These are phyloP conservation scores for Ormosia emarginata DNA, from an alignment of 306 rosid species.

Conservation along the genomic window DNA sequence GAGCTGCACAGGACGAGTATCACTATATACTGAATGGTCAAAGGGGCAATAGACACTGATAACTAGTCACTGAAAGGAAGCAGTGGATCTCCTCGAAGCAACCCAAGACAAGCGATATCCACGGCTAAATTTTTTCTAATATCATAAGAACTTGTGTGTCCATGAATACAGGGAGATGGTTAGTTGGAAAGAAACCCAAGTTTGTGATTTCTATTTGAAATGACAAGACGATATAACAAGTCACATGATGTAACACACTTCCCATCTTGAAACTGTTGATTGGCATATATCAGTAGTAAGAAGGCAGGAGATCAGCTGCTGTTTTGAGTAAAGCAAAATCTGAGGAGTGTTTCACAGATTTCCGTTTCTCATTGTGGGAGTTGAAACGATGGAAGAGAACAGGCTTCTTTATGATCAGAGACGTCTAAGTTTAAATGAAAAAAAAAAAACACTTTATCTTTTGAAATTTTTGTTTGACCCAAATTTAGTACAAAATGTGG, in stretches of 20 bases:
- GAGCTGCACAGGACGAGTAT: neutral
- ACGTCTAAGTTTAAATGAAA: neutral
- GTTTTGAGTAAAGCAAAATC: slow-evolving; percentile 25
- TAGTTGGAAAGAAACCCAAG: slow-evolving; percentile 16
- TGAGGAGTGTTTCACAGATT: neutral
- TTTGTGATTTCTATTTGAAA: slow-evolving; percentile 16
- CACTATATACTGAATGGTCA: neutral
- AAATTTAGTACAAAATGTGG: neutral
- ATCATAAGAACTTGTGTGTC: slow-evolving; percentile 6
- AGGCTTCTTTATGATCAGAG: neutral
- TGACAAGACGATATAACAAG: slow-evolving; percentile 29
- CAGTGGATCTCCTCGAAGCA: neutral
- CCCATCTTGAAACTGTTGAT: slow-evolving; percentile 15
- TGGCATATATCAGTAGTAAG: slow-evolving; percentile 18
- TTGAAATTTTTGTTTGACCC: neutral
- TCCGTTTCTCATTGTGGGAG: slow-evolving; percentile 12
- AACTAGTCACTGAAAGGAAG: slow-evolving; percentile 28
- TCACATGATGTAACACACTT: slow-evolving; percentile 34
- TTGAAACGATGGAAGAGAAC: slow-evolving; percentile 20
- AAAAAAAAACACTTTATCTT: neutral
- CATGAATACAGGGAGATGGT: slow-evolving; percentile 6
- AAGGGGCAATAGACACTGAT: slow-evolving; percentile 16
- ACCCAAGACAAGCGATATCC: slow-evolving; percentile 3
- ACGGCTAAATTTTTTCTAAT: neutral
- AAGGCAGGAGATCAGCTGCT: slow-evolving; percentile 17